Evolutionary conservation across 768 basidiomycete genomes (phyloP).

Genomic region (Boletus sp.): DNA sequence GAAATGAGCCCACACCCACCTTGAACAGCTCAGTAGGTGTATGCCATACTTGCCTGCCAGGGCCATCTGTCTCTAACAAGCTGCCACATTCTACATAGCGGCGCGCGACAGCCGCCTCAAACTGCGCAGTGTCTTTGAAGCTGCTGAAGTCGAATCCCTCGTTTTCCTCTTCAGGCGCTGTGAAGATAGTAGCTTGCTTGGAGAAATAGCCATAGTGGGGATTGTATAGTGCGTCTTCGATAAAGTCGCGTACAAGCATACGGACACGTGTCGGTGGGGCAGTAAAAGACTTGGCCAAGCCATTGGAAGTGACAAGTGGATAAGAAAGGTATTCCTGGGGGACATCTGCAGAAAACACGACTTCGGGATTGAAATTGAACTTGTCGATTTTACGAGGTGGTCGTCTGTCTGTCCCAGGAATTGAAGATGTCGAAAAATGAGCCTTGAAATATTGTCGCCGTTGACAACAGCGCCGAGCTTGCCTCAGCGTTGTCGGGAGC

Average conservation of each 20-base stretch:
- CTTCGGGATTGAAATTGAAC: conserved; percentile 73
- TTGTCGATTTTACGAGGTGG: conserved; percentile 21
- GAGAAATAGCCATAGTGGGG: conserved; percentile 97
- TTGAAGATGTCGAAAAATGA: conserved; percentile 22
- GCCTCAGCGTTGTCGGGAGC: conserved; percentile 20
- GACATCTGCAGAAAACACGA: conserved; percentile 49
- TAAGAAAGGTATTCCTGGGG: conserved; percentile 45
- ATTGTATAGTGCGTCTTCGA: conserved; percentile 96
- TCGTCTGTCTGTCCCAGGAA: conserved; percentile 10
- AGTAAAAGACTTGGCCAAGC: conserved; percentile 47
- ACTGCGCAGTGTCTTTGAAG: conserved; percentile 67
- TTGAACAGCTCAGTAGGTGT: conserved; percentile 98
- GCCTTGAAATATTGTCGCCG: conserved; percentile 23
- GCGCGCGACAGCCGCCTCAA: conserved; percentile 75
- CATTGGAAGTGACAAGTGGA: conserved; percentile 67
- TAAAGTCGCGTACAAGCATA: conserved; percentile 94
- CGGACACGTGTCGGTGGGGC: conserved; percentile 77
- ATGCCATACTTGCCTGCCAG: conserved; percentile 94
- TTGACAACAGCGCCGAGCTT: conserved; percentile 17
- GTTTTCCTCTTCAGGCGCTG: conserved; percentile 43
- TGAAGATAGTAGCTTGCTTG: conserved; percentile 88
- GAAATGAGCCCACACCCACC: conserved; percentile 40
- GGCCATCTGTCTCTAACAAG: conserved; percentile 54
- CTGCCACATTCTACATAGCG: conserved; percentile 72
- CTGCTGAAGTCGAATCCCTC: conserved; percentile 61